phyloP scores from a whole-genome alignment of 805 yeast species.

The Spathaspora girioi region DNA sequence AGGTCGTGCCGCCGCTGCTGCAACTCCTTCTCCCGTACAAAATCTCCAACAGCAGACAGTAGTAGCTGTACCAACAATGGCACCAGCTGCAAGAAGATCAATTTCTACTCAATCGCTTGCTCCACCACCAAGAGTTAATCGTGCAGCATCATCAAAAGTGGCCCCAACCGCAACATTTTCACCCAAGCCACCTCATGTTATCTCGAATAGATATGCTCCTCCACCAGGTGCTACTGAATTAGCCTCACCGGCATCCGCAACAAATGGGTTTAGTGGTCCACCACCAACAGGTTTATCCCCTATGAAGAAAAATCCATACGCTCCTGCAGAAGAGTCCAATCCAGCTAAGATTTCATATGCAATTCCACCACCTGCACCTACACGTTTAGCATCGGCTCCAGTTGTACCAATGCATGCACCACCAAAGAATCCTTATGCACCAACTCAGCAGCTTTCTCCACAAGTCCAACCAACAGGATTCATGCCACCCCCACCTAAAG shows the following conservation, averaged over 20 bases:
- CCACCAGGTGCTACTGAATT: slow-evolving; percentile 17
- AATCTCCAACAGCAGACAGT: slow-evolving; percentile 20
- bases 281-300: slow-evolving; percentile 4
- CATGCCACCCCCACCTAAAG: slow-evolving; percentile 12
- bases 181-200: slow-evolving; percentile 19
- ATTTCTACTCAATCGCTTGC: slow-evolving; percentile 5
- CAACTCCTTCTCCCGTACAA: slow-evolving; percentile 21
- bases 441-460: slow-evolving; percentile 13
- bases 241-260: slow-evolving; percentile 13
- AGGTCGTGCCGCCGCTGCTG: slow-evolving; percentile 40
- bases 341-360: slow-evolving; percentile 15
- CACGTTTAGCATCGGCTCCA: slow-evolving; percentile 2
- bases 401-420: slow-evolving; percentile 11
- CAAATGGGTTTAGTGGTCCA: slow-evolving; percentile 6
- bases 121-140: slow-evolving; percentile 25
- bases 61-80: slow-evolving; percentile 13
- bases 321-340: slow-evolving; percentile 12
- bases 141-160: slow-evolving; percentile 22
- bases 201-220: slow-evolving; percentile 31
- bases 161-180: slow-evolving; percentile 10
- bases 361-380: slow-evolving; percentile 8
- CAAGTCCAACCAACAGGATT: slow-evolving; percentile 12
- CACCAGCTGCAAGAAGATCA: slow-evolving; percentile 6
- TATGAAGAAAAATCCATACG: slow-evolving; percentile 9
- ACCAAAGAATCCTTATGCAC: slow-evolving; percentile 31